phyloP scores from a whole-genome alignment of 352 stramenopile species.

The Globisporangium abappressorium region DNA sequence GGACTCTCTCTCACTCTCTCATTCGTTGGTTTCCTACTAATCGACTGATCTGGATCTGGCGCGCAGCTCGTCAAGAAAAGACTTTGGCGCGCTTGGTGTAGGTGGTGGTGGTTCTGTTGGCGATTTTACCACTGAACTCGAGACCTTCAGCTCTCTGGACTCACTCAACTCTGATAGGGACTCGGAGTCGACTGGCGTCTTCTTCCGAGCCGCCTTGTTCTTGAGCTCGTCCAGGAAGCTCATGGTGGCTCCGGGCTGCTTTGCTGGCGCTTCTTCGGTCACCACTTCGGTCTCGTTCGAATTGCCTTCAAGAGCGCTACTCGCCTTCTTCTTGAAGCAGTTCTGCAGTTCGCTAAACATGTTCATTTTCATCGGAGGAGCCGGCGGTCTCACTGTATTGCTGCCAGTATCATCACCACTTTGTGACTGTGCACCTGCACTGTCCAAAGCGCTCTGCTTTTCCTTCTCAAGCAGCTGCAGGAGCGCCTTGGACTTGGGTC shows the following conservation, averaged over 20 bases:
- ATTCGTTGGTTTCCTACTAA: neutral
- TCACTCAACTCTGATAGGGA: neutral
- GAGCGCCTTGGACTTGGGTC: constrained; percentile 53
- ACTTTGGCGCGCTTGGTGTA: constrained; percentile 8
- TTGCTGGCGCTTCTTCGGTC: neutral
- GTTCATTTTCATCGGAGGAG: constrained; percentile 20
- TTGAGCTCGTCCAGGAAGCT: constrained; percentile 61
- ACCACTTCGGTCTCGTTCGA: constrained; percentile 9
- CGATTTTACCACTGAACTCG: neutral
- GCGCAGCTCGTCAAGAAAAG: constrained; percentile 16
- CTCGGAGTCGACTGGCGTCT: neutral
- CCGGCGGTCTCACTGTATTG: neutral
- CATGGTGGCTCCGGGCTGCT: neutral
- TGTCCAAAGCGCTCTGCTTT: constrained; percentile 13
- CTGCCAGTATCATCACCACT: neutral
- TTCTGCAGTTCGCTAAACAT: constrained; percentile 45
- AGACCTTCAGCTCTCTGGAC: neutral
- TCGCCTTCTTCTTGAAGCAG: constrained; percentile 20
- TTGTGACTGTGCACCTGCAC: neutral
- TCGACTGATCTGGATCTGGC: constrained; percentile 7
- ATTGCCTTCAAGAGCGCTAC: neutral
- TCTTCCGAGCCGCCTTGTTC: constrained; percentile 16
- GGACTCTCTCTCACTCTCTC: no score
- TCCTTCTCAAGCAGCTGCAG: constrained; percentile 39
- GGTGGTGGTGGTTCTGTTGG: neutral